Evolutionary conservation across 805 yeast genomes (phyloP).

Genomic region (Teunomyces aglyptinius): DNA sequence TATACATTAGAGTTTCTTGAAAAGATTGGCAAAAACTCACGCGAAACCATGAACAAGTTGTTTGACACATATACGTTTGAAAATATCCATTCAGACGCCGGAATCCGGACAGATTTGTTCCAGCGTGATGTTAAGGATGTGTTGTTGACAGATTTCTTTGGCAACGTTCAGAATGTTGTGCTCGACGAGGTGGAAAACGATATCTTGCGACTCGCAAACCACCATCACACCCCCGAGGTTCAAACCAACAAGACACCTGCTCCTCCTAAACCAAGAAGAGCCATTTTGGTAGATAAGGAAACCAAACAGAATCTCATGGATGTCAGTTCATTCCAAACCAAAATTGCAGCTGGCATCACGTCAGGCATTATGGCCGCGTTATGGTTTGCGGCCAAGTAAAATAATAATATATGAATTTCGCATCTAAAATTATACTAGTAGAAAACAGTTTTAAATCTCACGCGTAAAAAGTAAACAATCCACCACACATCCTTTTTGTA

Average conservation of each 20-base stretch:
- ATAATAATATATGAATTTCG: not conserved
- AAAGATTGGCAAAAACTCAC: conserved; percentile 70
- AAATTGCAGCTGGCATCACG: conserved; percentile 15
- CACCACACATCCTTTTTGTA: not conserved
- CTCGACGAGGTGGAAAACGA: conserved; percentile 57
- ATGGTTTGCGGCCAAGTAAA: conserved; percentile 20
- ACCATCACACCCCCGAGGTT: conserved; percentile 23
- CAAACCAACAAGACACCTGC: not conserved
- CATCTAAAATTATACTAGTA: not conserved
- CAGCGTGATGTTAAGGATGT: conserved; percentile 65
- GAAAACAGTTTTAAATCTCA: not conserved
- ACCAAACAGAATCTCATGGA: not conserved
- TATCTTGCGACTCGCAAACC: conserved; percentile 35
- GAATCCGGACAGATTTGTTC: conserved; percentile 82
- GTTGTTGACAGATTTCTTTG: conserved; percentile 88
- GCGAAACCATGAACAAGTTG: conserved; percentile 74
- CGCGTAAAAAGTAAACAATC: conserved; percentile 3
- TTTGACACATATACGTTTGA: conserved; percentile 82
- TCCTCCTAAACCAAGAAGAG: not conserved
- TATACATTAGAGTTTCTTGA: conserved; percentile 87
- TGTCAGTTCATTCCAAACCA: conserved; percentile 3
- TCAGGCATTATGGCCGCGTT: conserved; percentile 18
- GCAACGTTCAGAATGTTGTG: conserved; percentile 80
- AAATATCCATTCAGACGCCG: conserved; percentile 87
- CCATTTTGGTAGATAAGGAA: not conserved